Evolutionary conservation across 31 red algal species (phyloP).

Genomic region (Asparagopsis taxiformis): DNA sequence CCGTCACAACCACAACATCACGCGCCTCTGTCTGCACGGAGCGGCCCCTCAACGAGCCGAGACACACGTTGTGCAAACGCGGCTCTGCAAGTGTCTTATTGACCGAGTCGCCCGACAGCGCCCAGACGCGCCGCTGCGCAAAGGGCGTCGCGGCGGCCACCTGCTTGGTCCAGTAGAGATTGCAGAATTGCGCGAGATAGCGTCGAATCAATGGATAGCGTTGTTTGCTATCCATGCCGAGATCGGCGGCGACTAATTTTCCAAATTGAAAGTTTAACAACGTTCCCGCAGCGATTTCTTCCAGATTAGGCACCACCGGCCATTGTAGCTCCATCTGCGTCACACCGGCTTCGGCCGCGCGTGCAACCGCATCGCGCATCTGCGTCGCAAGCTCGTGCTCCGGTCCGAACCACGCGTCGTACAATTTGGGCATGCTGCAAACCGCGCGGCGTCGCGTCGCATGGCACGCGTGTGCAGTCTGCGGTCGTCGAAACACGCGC

Average conservation of each 20-base stretch:
- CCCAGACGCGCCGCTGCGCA: slow-evolving; percentile 42
- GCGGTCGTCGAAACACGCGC: too few relatives aligned
- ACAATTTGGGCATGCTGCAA: slow-evolving; percentile 51
- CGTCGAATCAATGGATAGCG: slow-evolving; percentile 60
- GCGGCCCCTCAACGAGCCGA: slow-evolving; percentile 25
- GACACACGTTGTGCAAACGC: slow-evolving; percentile 14
- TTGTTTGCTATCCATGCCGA: slow-evolving; percentile 46
- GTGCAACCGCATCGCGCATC: slow-evolving; percentile 19
- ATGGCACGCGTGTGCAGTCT: too few relatives aligned
- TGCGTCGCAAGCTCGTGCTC: slow-evolving; percentile 49
- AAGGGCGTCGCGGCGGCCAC: slow-evolving; percentile 35
- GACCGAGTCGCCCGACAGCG: slow-evolving; percentile 47
- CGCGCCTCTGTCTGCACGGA: slow-evolving; percentile 31
- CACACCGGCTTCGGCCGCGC: slow-evolving; percentile 33
- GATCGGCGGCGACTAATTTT: slow-evolving; percentile 34
- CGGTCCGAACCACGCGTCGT: slow-evolving; percentile 73
- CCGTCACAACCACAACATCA: slow-evolving; percentile 60
- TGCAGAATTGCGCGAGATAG: slow-evolving; percentile 62
- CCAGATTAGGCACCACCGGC: slow-evolving; percentile 75
- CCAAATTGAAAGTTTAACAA: slow-evolving; percentile 69
- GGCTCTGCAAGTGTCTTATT: slow-evolving; percentile 39
- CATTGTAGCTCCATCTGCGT: slow-evolving; percentile 64
- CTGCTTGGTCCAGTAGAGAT: slow-evolving; percentile 61
- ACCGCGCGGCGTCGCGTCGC: too few relatives aligned
- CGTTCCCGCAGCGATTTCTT: slow-evolving; percentile 73